Conservation (phyloP, 306 rosid genomes). For the Quillaja saponaria region DNA sequence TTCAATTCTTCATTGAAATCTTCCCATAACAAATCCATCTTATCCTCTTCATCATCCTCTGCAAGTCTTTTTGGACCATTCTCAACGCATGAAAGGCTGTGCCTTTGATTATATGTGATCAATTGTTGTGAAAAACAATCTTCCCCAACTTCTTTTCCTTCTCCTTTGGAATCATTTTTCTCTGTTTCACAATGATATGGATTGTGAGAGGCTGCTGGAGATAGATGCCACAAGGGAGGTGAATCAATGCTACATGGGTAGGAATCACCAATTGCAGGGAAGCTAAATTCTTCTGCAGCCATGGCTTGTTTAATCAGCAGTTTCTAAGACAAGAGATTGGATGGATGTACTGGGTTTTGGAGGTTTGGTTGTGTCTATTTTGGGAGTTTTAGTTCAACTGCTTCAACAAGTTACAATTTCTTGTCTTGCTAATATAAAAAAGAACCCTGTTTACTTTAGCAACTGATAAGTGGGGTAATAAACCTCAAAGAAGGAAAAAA, state of each 20-base stretch:
- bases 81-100: conserved; percentile 29
- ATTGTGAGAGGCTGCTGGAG: conserved; percentile 35
- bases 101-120: conserved; percentile 19
- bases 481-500: background rate
- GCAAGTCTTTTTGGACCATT: conserved; percentile 1
- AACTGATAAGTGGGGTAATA: conserved; percentile 13
- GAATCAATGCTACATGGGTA: conserved; percentile 36
- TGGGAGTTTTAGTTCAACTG: conserved; percentile 44
- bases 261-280: conserved; percentile 36
- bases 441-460: too few species aligned
- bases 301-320: conserved; percentile 29
- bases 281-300: conserved; percentile 52
- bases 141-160: conserved; percentile 2
- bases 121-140: conserved; percentile 10
- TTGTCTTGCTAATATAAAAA: conserved; percentile 16
- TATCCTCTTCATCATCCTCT: conserved; percentile 35
- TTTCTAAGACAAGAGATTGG: conserved; percentile 18
- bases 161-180: conserved; percentile 4
- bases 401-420: conserved; percentile 26
- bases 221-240: conserved; percentile 47
- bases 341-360: conserved; percentile 18
- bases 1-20: conserved; percentile 55
- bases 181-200: conserved; percentile 1
- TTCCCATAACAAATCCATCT: conserved; percentile 67
- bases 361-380: conserved; percentile 18